Conservation (phyloP, 1,139 yeast genomes). For the Yamadazyma trypodendri region DNA sequence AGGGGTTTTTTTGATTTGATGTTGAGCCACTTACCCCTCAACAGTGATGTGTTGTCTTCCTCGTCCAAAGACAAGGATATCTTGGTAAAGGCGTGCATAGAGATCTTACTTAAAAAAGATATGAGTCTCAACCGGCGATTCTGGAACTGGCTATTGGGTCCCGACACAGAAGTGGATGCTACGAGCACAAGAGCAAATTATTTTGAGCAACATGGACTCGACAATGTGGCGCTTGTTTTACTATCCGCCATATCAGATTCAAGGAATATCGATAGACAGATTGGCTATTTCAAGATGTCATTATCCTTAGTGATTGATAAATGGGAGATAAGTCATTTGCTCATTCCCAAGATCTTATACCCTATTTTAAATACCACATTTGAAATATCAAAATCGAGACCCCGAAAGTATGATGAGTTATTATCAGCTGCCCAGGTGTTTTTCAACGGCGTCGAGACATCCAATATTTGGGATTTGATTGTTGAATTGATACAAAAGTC, state of each 20-base stretch:
- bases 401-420: slow-evolving; percentile 34
- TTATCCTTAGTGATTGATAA: slow-evolving; percentile 74
- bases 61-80: slow-evolving; percentile 53
- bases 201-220: slow-evolving; percentile 57
- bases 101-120: slow-evolving; percentile 74
- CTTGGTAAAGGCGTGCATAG: slow-evolving; percentile 62
- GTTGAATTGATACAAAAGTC: slow-evolving; percentile 18
- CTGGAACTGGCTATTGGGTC: slow-evolving; percentile 92
- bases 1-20: slow-evolving; percentile 88
- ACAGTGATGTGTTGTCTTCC: slow-evolving; percentile 52
- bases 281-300: slow-evolving; percentile 61
- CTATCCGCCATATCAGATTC: slow-evolving; percentile 39
- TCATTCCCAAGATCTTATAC: slow-evolving; percentile 67
- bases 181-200: slow-evolving; percentile 37
- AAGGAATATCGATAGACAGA: slow-evolving; percentile 26
- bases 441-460: slow-evolving; percentile 83
- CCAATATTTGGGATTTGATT: slow-evolving; percentile 70
- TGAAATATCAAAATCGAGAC: slow-evolving; percentile 5
- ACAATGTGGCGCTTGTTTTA: slow-evolving; percentile 52
- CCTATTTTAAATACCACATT: slow-evolving; percentile 53
- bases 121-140: slow-evolving; percentile 91
- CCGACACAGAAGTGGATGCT: slow-evolving; percentile 34
- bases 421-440: slow-evolving; percentile 61
- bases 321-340: slow-evolving; percentile 84
- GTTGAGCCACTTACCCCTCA: slow-evolving; percentile 63